Evolutionary conservation across 768 basidiomycete species (phyloP).

Genomic region (Asterophora parasitica): DNA sequence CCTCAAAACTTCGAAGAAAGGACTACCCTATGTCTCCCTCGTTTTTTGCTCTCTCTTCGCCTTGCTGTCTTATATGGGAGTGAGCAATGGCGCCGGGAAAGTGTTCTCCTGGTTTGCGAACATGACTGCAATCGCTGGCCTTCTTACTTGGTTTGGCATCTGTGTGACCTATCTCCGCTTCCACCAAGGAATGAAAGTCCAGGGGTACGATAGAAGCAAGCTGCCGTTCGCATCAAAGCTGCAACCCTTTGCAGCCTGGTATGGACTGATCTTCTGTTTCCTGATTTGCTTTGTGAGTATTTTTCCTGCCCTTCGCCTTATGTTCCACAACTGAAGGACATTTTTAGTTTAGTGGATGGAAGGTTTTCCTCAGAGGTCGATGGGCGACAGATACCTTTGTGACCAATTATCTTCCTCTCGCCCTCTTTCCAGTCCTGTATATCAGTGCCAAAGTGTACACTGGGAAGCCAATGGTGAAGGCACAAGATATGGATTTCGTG

Average conservation of each 20-base stretch:
- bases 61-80: conserved; percentile 75
- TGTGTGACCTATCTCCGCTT: conserved; percentile 77
- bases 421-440: conserved; percentile 76
- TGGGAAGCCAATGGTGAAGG: conserved; percentile 38
- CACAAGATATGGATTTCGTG: conserved; percentile 83
- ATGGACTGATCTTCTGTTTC: conserved; percentile 35
- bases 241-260: conserved; percentile 75
- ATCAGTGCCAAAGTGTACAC: conserved; percentile 50
- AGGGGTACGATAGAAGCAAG: conserved; percentile 66
- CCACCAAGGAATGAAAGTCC: conserved; percentile 73
- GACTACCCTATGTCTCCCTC: conserved; percentile 75
- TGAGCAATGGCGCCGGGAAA: conserved; percentile 57
- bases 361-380: conserved; percentile 34
- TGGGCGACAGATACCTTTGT: conserved; percentile 65
- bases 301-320: neutral
- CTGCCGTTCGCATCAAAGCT: conserved; percentile 68
- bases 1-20: conserved; percentile 57
- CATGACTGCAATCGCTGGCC: conserved; percentile 61
- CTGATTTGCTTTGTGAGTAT: conserved; percentile 59
- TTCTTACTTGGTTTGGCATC: conserved; percentile 83
- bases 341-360: conserved; percentile 42
- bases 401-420: conserved; percentile 74
- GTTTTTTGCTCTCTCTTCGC: conserved; percentile 67
- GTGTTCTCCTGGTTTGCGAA: conserved; percentile 82
- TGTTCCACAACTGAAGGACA: neutral